Evolutionary conservation across 805 yeast species (phyloP).

Genomic region (Candida odintsovae): DNA sequence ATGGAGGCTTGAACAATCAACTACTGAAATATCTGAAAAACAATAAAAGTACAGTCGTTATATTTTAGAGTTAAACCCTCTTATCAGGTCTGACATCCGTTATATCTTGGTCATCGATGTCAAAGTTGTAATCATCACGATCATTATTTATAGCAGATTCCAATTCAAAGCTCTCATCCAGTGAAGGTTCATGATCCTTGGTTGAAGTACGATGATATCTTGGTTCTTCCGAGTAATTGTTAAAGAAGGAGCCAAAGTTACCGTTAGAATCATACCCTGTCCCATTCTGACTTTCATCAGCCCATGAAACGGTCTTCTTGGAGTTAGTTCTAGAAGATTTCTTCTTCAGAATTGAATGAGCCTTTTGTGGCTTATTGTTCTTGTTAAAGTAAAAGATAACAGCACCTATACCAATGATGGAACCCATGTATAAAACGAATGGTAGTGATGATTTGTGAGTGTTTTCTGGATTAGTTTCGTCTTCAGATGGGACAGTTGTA

Average conservation of each 20-base stretch:
- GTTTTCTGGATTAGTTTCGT: neutral
- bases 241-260: slow-evolving; percentile 17
- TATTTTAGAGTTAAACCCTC: neutral
- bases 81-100: neutral
- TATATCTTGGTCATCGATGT: slow-evolving; percentile 16
- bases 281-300: slow-evolving; percentile 23
- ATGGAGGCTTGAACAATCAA: too few species aligned
- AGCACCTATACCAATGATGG: slow-evolving; percentile 17
- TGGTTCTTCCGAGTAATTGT: slow-evolving; percentile 14
- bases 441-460: slow-evolving; percentile 18
- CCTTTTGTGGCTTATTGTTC: slow-evolving; percentile 10
- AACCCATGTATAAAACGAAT: slow-evolving; percentile 17
- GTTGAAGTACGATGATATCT: slow-evolving; percentile 8
- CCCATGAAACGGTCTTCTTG: slow-evolving; percentile 33
- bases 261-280: slow-evolving; percentile 1
- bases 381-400: slow-evolving; percentile 14
- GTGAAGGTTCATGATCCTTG: slow-evolving; percentile 1
- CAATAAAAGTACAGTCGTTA: neutral
- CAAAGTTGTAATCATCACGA: slow-evolving; percentile 12
- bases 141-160: slow-evolving; percentile 6
- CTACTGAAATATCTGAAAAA: neutral
- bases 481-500: slow-evolving; percentile 5
- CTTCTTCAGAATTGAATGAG: slow-evolving; percentile 17
- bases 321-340: slow-evolving; percentile 3
- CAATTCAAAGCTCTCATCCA: slow-evolving; percentile 18